Base-by-base conservation (phyloP, 176 grass and related monocot species). In the Puccinellia tenuiflora region DNA sequence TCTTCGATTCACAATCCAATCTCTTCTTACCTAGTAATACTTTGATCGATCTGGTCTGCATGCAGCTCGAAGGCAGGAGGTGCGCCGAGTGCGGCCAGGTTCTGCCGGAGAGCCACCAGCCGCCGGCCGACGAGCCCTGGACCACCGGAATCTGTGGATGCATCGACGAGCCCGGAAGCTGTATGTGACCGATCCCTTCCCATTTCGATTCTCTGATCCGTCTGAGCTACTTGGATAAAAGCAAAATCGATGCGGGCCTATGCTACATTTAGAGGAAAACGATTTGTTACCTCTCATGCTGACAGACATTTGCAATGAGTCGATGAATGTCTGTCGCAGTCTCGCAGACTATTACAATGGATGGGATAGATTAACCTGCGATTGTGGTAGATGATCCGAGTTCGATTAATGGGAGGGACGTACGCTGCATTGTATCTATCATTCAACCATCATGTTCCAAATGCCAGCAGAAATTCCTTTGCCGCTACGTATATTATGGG, bases 71-170 rank as follows among this genome's bases (percentile, higher is more conserved):
- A 11, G 90, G 88, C 70, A 79, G 76, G 34, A 86, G 92, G 53
- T 98, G 92, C 79, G 79, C 7, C 45, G 95, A 98, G 79, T 95
- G 92, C 75, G 90, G 90, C 68, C 95, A 98, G 87, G 40, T 81
- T 17, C 86, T 98, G 33, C 92, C 90, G 47, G 95, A 98, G 39
- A 91, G 79, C 76, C 91, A 95, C 60, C 78, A 87, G 22, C 92
- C 86, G 5, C 95, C 92, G 47, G 84, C 85, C 45, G 88, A 98
- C 11, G 95, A 98, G 66, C 90, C 92, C 38, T 98, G 92, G 95
- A 95, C 86, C 71, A 91, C 84, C 59, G 88, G 92, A 18, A 91
- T 98, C 81, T 95, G 90, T 59, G 88, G 90, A 22, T 98, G 92
- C 85, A 75, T 85, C 65, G 81, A 94, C 29, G 90, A 98, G 26